These are phyloP conservation scores for Rhodotorula kratochvilovae DNA, from an alignment of 768 basidiomycete species.

Conservation along the genomic window DNA sequence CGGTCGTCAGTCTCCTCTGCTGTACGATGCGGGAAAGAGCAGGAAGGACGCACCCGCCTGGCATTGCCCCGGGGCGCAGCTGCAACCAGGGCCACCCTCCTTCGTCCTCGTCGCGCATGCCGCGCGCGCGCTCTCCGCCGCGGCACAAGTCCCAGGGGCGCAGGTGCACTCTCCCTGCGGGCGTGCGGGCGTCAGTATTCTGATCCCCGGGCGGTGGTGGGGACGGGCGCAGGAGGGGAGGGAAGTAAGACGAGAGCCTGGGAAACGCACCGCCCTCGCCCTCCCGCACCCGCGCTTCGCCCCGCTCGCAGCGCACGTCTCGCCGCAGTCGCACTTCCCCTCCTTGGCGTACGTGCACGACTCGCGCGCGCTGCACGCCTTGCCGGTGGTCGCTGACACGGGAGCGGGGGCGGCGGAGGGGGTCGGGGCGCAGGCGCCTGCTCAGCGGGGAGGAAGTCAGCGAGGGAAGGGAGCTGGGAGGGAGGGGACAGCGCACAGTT, in stretches of 20 bases:
- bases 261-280: not conserved
- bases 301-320: slow-evolving; percentile 1
- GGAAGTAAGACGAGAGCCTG: no score
- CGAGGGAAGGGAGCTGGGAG: no score
- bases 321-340: slow-evolving; percentile 15
- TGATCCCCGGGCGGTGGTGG: no score
- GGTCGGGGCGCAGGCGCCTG: not conserved
- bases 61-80: slow-evolving; percentile 15
- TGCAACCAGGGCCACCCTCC: not conserved
- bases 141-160: slow-evolving; percentile 9
- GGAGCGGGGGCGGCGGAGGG: not conserved
- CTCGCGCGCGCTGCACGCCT: slow-evolving; percentile 1
- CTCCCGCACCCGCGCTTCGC: slow-evolving; percentile 19
- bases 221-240: no score
- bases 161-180: slow-evolving; percentile 18
- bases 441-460: not conserved
- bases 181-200: no score
- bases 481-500: slow-evolving; percentile 2
- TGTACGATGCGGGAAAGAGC: not conserved
- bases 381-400: no score
- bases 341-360: slow-evolving; percentile 11
- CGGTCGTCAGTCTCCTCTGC: no score
- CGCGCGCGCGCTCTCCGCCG: slow-evolving; percentile 9
- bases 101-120: not conserved
- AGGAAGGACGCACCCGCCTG: slow-evolving; percentile 3